phyloP scores from a whole-genome alignment of 1,284 basidiomycete species.

The Porogramme epimiltina region DNA sequence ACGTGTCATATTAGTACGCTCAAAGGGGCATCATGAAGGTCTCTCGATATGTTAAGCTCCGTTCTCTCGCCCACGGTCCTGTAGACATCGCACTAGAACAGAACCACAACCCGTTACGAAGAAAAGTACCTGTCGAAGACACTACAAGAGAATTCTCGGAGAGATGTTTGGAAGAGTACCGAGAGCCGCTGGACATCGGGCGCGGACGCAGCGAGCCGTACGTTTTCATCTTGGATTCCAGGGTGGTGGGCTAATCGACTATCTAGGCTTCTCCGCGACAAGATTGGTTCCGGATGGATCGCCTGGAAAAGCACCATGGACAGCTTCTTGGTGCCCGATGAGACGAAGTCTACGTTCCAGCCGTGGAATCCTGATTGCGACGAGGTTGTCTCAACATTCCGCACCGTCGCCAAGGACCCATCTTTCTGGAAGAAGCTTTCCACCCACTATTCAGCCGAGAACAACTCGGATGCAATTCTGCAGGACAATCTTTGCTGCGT shows the following conservation, averaged over 20 bases:
- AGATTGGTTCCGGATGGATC: constrained; percentile 60
- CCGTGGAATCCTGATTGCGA: constrained; percentile 57
- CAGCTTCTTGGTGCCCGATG: constrained; percentile 50
- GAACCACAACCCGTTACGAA: constrained; percentile 61
- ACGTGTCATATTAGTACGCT: constrained; percentile 55
- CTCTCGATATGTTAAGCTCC: constrained; percentile 74
- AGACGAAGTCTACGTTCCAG: constrained; percentile 48
- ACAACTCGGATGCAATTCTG: constrained; percentile 55
- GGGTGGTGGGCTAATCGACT: neutral
- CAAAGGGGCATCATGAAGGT: constrained; percentile 71
- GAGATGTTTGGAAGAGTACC: constrained; percentile 55
- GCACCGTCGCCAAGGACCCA: constrained; percentile 42
- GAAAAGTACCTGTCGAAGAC: constrained; percentile 48
- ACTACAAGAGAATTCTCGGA: constrained; percentile 61
- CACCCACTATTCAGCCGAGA: constrained; percentile 67
- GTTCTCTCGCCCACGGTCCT: constrained; percentile 65
- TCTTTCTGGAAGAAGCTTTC: constrained; percentile 65
- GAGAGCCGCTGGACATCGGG: constrained; percentile 40
- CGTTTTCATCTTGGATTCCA: constrained; percentile 23
- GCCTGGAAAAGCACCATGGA: constrained; percentile 51
- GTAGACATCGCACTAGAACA: constrained; percentile 56
- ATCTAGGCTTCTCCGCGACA: constrained; percentile 53
- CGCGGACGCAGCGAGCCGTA: constrained; percentile 43
- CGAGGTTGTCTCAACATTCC: constrained; percentile 48
- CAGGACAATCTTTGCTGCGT: constrained; percentile 73